Evolutionary conservation across 257 asterid species (phyloP).

Genomic region (Plectranthus barbatus): DNA sequence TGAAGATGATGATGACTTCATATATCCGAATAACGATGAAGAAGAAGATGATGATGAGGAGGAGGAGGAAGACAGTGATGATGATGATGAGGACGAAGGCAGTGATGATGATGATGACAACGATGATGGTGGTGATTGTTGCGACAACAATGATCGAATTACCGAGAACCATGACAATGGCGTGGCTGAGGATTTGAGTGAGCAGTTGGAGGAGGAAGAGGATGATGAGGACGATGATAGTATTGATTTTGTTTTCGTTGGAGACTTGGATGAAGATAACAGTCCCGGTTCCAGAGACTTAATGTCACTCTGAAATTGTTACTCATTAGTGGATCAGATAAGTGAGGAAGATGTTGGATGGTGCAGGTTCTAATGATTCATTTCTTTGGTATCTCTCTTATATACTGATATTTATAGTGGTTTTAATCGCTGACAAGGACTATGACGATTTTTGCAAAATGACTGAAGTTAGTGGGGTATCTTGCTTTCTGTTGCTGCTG

Average conservation of each 20-base stretch:
- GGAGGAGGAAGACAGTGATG: conserved; percentile 2
- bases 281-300: conserved; percentile 1
- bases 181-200: conserved; percentile 19
- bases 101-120: conserved; percentile 8
- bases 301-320: background rate
- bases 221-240: conserved; percentile 9
- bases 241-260: conserved; percentile 1
- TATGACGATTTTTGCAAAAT: conserved; percentile 13
- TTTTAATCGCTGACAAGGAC: conserved; percentile 12
- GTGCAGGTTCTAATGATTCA: no score
- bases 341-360: no score
- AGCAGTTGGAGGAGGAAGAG: conserved; percentile 7
- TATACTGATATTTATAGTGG: conserved; percentile 14
- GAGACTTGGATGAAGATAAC: conserved; percentile 9
- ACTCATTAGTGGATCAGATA: no score
- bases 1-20: conserved; percentile 29
- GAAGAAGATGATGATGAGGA: conserved; percentile 19
- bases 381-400: no score
- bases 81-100: background rate
- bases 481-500: conserved; percentile 5
- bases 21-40: conserved; percentile 14
- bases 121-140: conserved; percentile 4
- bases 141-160: background rate
- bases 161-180: conserved; percentile 7
- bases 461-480: conserved; percentile 4